phyloP scores from a whole-genome alignment of 108 stramenopile genomes.

The Conticribra weissflogii region DNA sequence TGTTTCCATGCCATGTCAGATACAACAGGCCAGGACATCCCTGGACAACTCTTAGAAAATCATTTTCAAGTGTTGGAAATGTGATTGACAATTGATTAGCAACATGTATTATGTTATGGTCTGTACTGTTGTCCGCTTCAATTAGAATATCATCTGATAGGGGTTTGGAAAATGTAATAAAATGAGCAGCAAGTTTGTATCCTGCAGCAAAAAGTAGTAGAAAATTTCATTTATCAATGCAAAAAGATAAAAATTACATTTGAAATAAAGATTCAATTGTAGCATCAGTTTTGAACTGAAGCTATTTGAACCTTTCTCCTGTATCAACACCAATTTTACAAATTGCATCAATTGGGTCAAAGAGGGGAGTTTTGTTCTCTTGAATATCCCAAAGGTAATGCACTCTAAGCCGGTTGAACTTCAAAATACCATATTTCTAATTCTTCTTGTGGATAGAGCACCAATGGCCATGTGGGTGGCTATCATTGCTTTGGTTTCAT shows the following conservation, averaged over 20 bases:
- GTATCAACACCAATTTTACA: not conserved
- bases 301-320: conserved; percentile 2
- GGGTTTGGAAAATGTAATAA: not conserved
- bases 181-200: conserved; percentile 3
- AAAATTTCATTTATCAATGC: too few relatives aligned
- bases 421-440: not conserved
- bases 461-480: conserved; percentile 9
- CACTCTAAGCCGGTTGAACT: not conserved
- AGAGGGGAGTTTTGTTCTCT: not conserved
- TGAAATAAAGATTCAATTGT: not conserved
- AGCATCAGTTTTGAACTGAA: not conserved
- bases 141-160: not conserved
- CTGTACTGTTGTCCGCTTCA: not conserved
- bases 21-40: conserved; percentile 1
- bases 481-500: not conserved
- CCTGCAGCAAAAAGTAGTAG: too few relatives aligned
- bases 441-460: not conserved
- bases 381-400: too few relatives aligned
- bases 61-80: not conserved
- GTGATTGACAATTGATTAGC: not conserved
- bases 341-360: not conserved
- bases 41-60: not conserved
- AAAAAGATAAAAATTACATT: too few relatives aligned
- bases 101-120: conserved; percentile 2
- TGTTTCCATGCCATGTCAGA: not conserved